Base-by-base conservation (phyloP, 2,329 filamentous ascomycete species). In the Knufia petricola region DNA sequence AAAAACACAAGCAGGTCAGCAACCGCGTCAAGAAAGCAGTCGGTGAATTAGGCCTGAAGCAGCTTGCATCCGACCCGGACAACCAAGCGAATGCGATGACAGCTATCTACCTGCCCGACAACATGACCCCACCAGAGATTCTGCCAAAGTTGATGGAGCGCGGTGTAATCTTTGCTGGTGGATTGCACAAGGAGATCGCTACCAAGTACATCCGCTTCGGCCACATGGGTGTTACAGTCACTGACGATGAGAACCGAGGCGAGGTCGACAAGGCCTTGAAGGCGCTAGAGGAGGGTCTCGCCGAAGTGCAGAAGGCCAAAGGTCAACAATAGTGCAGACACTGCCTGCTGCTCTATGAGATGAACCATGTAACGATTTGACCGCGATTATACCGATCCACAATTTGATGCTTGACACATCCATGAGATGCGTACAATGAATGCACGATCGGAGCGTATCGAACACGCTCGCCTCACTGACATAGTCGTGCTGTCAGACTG, bases 31-130 rank as follows among this genome's bases (percentile, higher is more conserved):
- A 98, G 78, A 80, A 86, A 63, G 80, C 85, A 15, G 75, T 95
- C 45, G 70, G 79, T 3, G 83, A 85, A 45, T 74, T 96, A 30
- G 92, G 92, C 3, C 75, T 98, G 51, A 85, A 87, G 70, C 85
- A 95, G 64, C 76, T 98, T 31, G 89, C 92, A 19, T 68, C 78
- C 30, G 85, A 90, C 66, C 84, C 85, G 0, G 87, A 90, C 60
- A 85, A 94, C 68, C 90, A 96, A 71, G 88, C 92, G 36, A 90
- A 94, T 66, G 88, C 86, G 60, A 98, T 98, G 92, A 98, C 92
- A 2, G 90, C 92, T 50, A 92, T 98, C 58, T 95, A 92, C 68
- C 77, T 98, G 48, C 92, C 92, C 1, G 87, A 96, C 53, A 82
- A 77, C 34, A 71, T 96, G 46, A 81, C 83, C 59, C 82, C 85